phyloP scores from a whole-genome alignment of 108 stramenopile genomes.

The Epithemia pelagica region DNA sequence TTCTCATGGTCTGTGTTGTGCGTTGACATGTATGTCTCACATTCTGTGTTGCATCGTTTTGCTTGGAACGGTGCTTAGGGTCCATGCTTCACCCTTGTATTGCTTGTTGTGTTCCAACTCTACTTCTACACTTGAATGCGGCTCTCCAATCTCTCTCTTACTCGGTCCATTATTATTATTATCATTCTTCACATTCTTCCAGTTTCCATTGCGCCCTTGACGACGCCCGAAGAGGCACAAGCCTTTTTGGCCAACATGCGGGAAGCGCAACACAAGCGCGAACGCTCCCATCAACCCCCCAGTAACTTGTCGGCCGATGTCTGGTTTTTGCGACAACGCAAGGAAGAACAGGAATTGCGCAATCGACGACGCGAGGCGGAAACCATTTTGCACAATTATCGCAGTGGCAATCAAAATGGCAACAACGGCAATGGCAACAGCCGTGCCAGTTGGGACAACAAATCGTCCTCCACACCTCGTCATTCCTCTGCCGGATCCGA shows the following conservation, averaged over 20 bases:
- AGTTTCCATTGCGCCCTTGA: conserved; percentile 20
- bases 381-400: conserved; percentile 40
- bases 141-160: not conserved
- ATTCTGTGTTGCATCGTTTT: not conserved
- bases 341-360: conserved; percentile 38
- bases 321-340: conserved; percentile 40
- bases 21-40: not conserved
- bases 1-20: not conserved
- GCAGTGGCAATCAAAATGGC: conserved; percentile 20
- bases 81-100: too few relatives aligned
- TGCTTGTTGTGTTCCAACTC: too few relatives aligned
- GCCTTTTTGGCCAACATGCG: conserved; percentile 37
- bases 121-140: not conserved
- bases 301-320: conserved; percentile 26
- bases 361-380: conserved; percentile 41
- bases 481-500: not conserved
- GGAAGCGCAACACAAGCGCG: conserved; percentile 19
- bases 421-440: not conserved
- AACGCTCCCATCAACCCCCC: conserved; percentile 18
- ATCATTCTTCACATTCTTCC: not conserved
- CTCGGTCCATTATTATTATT: not conserved
- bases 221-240: conserved; percentile 46
- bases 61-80: too few relatives aligned
- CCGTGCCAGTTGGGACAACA: not conserved
- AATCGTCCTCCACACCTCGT: not conserved